Percentiles rank a stretch among this genome's conserved stretches.
Conservation (phyloP, 768 basidiomycete species). For the Macrolepiota dolichaula region DNA sequence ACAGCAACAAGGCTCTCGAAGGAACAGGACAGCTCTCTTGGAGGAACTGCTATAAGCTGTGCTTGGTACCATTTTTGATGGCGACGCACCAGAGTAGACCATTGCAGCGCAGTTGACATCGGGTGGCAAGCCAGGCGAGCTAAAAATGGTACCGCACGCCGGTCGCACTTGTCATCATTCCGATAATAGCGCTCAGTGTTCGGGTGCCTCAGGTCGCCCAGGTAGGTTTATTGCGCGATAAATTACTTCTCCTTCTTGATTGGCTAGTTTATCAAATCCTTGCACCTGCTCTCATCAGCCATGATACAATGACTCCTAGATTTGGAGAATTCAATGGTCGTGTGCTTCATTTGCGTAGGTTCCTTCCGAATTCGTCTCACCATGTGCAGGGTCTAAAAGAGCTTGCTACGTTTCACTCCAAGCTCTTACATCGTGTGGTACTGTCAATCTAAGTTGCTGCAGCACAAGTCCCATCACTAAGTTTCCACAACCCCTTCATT, state of each 20-base stretch:
- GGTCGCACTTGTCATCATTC: neutral
- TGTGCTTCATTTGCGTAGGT: neutral
- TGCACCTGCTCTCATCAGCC: too few relatives aligned
- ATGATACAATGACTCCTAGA: too few relatives aligned
- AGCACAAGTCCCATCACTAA: too few relatives aligned
- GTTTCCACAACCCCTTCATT: too few relatives aligned
- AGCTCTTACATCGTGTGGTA: too few relatives aligned
- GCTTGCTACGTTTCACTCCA: too few relatives aligned
- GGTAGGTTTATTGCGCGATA: too few relatives aligned
- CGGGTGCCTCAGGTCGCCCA: neutral
- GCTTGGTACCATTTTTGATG: neutral
- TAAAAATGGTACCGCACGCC: neutral
- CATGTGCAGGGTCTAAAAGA: neutral
- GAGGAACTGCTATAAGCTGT: neutral
- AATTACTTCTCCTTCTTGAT: too few relatives aligned
- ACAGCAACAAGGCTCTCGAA: neutral
- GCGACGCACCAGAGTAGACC: slow-evolving; percentile 1
- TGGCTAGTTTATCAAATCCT: too few relatives aligned
- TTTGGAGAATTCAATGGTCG: neutral
- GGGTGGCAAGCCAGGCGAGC: neutral
- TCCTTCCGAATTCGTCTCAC: neutral
- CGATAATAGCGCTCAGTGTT: neutral
- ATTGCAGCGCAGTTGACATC: neutral
- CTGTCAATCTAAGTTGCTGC: too few relatives aligned
- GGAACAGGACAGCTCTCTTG: neutral